Percentiles rank a stretch among this genome's conserved stretches.
phyloP scores from a whole-genome alignment of 176 grass and related monocot species.

The Themeda triandra region DNA sequence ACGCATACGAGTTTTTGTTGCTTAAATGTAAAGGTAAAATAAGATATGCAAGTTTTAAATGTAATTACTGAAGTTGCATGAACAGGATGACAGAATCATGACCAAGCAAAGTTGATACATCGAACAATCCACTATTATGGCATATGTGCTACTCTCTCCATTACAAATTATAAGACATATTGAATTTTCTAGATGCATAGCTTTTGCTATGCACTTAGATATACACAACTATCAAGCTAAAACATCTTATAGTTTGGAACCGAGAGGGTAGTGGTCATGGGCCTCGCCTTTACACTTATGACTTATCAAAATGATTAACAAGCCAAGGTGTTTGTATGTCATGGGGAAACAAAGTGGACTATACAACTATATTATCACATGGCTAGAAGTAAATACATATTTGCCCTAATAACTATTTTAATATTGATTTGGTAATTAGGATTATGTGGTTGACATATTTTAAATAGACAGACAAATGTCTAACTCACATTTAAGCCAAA shows the following conservation, averaged over 20 bases:
- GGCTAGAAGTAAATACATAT: not conserved
- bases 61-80: not conserved
- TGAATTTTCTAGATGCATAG: no score
- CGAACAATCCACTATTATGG: not conserved
- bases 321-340: not conserved
- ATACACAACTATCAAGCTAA: no score
- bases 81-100: not conserved
- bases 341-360: not conserved
- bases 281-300: not conserved
- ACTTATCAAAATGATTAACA: not conserved
- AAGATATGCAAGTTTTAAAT: not conserved
- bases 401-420: not conserved
- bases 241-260: no score
- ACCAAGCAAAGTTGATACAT: not conserved
- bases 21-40: not conserved
- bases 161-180: no score
- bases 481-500: not conserved
- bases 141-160: not conserved
- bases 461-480: not conserved
- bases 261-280: not conserved
- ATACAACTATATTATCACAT: slow-evolving; percentile 13
- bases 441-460: not conserved
- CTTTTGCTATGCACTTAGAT: no score
- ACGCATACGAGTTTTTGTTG: not conserved
- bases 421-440: not conserved